These are phyloP conservation scores for Chlorella sp. DNA, from an alignment of 139 green algal species.

Conservation along the genomic window DNA sequence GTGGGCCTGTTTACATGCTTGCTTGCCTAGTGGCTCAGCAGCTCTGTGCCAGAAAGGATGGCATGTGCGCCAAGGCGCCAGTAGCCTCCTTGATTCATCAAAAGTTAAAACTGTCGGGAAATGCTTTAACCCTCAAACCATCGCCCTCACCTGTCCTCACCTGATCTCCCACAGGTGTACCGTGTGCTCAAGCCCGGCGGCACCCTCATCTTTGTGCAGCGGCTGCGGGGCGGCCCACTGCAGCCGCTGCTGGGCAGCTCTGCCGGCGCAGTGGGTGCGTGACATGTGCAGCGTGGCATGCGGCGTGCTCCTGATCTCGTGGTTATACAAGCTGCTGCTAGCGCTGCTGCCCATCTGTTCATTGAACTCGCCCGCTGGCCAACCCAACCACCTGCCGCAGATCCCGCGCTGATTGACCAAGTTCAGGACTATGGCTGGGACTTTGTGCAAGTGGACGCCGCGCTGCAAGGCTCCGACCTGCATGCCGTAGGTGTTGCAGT, in stretches of 20 bases:
- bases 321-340: neutral
- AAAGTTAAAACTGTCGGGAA: too few relatives aligned
- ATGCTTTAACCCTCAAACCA: too few relatives aligned
- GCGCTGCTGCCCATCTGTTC: neutral
- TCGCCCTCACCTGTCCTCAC: too few relatives aligned
- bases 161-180: too few relatives aligned
- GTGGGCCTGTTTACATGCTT: neutral
- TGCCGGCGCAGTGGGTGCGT: conserved; percentile 12
- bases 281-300: too few relatives aligned
- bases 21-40: neutral
- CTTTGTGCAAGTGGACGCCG: conserved; percentile 56
- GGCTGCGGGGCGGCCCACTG: conserved; percentile 33
- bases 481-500: conserved; percentile 66
- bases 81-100: too few relatives aligned
- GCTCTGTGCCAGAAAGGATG: too few relatives aligned
- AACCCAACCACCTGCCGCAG: neutral
- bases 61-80: too few relatives aligned
- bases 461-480: conserved; percentile 51
- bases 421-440: conserved; percentile 44
- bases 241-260: conserved; percentile 31
- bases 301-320: too few relatives aligned
- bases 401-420: conserved; percentile 22
- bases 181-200: conserved; percentile 63
- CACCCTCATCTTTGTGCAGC: conserved; percentile 66
- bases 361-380: neutral